Evolutionary conservation across 495 filamentous ascomycete genomes (phyloP), one percentile per base, ranked within the genome.

Genomic region (Xylaria venustula): DNA sequence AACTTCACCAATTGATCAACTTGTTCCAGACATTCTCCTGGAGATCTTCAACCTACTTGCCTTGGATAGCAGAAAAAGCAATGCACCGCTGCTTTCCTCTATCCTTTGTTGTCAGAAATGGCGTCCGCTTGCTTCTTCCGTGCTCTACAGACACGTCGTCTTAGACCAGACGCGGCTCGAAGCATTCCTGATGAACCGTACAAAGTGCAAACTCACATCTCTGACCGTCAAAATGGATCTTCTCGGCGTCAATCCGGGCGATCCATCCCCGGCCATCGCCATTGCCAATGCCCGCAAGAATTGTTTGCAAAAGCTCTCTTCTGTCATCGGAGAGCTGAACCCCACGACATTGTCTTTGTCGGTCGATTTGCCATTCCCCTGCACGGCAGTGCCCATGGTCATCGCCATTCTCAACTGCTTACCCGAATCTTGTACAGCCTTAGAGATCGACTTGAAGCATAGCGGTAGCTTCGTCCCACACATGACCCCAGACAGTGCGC

Each of bases 31-130:
- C 23, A 32, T 57, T 11, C 36, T 62, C 23, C 23, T 62, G 7
- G 26, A 62, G 28, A 62, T 62, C 51, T 62, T 62, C 60, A 41
- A 62, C 49, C n/a, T 22, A 25, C 32, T 62, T 34, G 28, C 53
- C 15, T 36, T 26, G 30, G 36, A 52, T 36, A 15, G 19, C 46
- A 34, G n/a, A 23, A 45, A 34, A 34, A 30, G 47, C 47, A 50
- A 30, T 11, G 34, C 44, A 6, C 15, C 60, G 17, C 42, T 62
- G 20, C 1, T 55, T 32, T 42, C 60, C 14, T 47, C 44, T 26
- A 36, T 50, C 41, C 46, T 56, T 1, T 62, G 60, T 19, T 62
- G 60, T 28, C 54, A 28, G 41, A 46, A 56, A 48, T 62, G 60
- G 60, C 49, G 30, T 4, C 46, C 53, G 28, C 50, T 57, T 11